Conservation (phyloP, 768 basidiomycete genomes). For the Tephrocybe sp. region DNA sequence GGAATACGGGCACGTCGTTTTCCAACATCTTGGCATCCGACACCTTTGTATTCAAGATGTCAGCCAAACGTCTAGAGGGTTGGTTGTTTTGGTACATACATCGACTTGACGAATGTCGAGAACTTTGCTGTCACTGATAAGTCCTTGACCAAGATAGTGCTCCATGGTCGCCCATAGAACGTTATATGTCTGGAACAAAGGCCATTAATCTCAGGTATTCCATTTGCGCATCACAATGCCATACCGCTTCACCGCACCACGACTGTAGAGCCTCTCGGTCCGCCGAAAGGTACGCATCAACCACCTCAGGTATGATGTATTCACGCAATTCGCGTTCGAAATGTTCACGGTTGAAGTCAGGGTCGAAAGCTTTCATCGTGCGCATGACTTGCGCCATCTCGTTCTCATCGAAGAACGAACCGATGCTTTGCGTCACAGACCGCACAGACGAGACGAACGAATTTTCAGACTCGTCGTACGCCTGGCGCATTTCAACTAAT, state of each 20-base stretch:
- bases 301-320: constrained; percentile 96
- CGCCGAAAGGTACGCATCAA: constrained; percentile 91
- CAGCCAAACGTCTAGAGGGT: constrained; percentile 10
- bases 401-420: constrained; percentile 94
- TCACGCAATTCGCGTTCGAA: constrained; percentile 91
- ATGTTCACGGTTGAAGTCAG: constrained; percentile 77
- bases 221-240: constrained; percentile 23
- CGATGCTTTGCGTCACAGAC: constrained; percentile 76
- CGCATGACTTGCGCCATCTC: constrained; percentile 95
- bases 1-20: constrained; percentile 84
- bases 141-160: constrained; percentile 84
- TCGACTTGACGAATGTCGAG: constrained; percentile 98
- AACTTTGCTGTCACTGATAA: constrained; percentile 90
- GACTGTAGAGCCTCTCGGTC: constrained; percentile 80
- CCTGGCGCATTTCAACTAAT: constrained; percentile 55
- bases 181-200: constrained; percentile 74
- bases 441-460: constrained; percentile 81
- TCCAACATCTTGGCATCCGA: constrained; percentile 88
- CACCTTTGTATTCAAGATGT: constrained; percentile 44
- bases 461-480: constrained; percentile 92
- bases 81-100: constrained; percentile 45
- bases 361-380: constrained; percentile 85
- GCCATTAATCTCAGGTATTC: neutral
- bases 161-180: constrained; percentile 99
- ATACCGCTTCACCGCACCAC: constrained; percentile 96